Conservation (phyloP, 331 rosid species). For the Quercus tomentella region DNA sequence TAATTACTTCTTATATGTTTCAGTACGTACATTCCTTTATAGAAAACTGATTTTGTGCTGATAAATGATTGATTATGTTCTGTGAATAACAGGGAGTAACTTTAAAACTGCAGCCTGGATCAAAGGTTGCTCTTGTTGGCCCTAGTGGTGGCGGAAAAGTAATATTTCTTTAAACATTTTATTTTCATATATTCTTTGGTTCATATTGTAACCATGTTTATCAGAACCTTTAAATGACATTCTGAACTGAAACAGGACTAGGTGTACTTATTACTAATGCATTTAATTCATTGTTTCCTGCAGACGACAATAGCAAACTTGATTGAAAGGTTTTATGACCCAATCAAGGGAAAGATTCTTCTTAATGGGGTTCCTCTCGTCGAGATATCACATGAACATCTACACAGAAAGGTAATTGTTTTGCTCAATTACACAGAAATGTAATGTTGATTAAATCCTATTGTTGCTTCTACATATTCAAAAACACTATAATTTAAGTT, state of each 20-base stretch:
- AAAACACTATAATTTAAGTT: too few species aligned
- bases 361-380: constrained; percentile 68
- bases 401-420: constrained; percentile 53
- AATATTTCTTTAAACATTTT: background rate
- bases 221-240: background rate
- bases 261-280: too few species aligned
- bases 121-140: constrained; percentile 88
- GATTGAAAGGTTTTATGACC: constrained; percentile 81
- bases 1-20: background rate
- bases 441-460: background rate
- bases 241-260: background rate
- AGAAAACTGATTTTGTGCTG: too few species aligned
- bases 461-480: too few species aligned
- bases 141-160: constrained; percentile 94
- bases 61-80: too few species aligned
- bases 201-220: background rate
- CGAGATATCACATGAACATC: constrained; percentile 67
- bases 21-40: background rate
- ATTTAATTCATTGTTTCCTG: constrained; percentile 17
- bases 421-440: constrained; percentile 47
- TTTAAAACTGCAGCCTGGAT: constrained; percentile 57
- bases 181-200: background rate
- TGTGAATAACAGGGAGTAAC: constrained; percentile 54
- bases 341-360: constrained; percentile 58
- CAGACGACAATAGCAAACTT: constrained; percentile 85